Evolutionary conservation across 805 yeast genomes (phyloP).

Genomic region (Candida andamanensis): DNA sequence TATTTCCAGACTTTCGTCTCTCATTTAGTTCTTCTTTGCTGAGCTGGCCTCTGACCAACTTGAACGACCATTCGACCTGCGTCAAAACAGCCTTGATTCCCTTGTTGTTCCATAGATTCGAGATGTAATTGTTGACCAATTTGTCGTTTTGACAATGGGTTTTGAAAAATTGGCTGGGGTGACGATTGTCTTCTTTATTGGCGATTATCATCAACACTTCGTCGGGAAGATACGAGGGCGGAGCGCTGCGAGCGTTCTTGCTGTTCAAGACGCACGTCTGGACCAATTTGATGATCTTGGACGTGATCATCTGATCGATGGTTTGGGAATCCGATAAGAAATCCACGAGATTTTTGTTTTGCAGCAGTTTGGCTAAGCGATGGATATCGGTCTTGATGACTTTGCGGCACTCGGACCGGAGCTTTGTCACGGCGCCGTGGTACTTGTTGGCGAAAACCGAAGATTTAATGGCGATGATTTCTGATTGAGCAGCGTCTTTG

Average conservation of each 20-base stretch:
- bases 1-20: constrained; percentile 17
- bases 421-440: constrained; percentile 40
- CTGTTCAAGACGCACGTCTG: constrained; percentile 21
- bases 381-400: constrained; percentile 11
- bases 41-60: constrained; percentile 44
- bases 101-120: constrained; percentile 44
- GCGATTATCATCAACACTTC: constrained; percentile 20
- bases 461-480: constrained; percentile 41
- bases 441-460: constrained; percentile 46
- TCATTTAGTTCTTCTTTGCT: constrained; percentile 30
- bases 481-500: constrained; percentile 38
- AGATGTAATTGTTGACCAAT: constrained; percentile 41
- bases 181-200: constrained; percentile 25
- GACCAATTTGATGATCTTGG: constrained; percentile 29
- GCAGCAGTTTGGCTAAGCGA: constrained; percentile 10
- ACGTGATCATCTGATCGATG: constrained; percentile 20
- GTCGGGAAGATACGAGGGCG: constrained; percentile 31
- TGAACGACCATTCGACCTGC: constrained; percentile 42
- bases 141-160: constrained; percentile 35
- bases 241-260: constrained; percentile 23
- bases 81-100: constrained; percentile 27
- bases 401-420: constrained; percentile 32
- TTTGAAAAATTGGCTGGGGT: constrained; percentile 47
- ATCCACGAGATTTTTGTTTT: constrained; percentile 11
- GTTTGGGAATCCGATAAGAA: constrained; percentile 15